Evolutionary conservation across 2,329 filamentous ascomycete genomes (phyloP).

Genomic region (Thyridium curvatum): DNA sequence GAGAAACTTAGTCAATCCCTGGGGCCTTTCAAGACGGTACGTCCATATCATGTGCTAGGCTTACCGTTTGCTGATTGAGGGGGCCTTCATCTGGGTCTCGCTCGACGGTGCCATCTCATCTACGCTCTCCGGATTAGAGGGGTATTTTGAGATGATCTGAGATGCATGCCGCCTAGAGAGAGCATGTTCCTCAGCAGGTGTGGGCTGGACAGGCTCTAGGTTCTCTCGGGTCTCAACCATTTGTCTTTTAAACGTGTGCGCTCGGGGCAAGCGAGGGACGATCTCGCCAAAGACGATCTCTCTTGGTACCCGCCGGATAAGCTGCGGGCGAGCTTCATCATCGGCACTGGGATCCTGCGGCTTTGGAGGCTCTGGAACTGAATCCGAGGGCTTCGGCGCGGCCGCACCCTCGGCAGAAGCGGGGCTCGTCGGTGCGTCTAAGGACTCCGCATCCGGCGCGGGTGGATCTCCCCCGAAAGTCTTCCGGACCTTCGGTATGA

Average conservation of each 20-base stretch:
- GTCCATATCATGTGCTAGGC: no score
- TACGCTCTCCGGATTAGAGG: constrained; percentile 27
- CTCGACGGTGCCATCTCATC: constrained; percentile 7
- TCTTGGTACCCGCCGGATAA: constrained; percentile 38
- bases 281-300: no score
- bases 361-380: constrained; percentile 6
- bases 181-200: constrained; percentile 62
- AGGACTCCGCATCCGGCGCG: no score
- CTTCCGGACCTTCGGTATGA: no score
- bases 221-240: constrained; percentile 73
- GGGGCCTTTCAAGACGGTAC: no score
- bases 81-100: not conserved
- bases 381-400: constrained; percentile 5
- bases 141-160: constrained; percentile 23
- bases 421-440: no score
- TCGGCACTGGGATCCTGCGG: constrained; percentile 12
- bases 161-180: constrained; percentile 44
- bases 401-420: no score
- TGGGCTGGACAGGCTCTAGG: constrained; percentile 59
- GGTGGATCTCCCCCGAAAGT: no score
- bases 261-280: constrained; percentile 69
- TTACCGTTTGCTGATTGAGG: no score
- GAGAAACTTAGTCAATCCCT: no score
- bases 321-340: constrained; percentile 23
- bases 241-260: constrained; percentile 76